Evolutionary conservation across 2,329 filamentous ascomycete genomes (phyloP).

Genomic region (Diaporthe nobilis): DNA sequence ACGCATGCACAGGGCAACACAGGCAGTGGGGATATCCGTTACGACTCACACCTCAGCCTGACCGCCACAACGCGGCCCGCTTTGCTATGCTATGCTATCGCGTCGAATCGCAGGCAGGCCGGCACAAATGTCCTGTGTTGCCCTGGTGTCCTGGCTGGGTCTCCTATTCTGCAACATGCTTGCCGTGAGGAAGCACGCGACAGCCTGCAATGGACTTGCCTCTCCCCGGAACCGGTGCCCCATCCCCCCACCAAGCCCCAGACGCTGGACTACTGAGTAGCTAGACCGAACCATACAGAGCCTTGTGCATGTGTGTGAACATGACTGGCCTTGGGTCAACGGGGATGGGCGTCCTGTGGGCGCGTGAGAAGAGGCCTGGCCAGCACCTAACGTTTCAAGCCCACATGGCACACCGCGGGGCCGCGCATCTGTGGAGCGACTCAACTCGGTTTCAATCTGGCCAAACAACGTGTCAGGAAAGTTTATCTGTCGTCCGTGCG

Average conservation of each 20-base stretch:
- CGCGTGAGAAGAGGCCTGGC: background rate
- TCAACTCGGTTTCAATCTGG: constrained; percentile 17
- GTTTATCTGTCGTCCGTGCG: constrained; percentile 22
- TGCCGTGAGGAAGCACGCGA: background rate
- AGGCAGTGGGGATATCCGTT: constrained; percentile 17
- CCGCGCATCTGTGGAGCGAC: constrained; percentile 13
- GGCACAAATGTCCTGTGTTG: background rate
- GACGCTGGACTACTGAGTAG: background rate
- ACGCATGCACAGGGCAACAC: background rate
- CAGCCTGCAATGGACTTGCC: background rate
- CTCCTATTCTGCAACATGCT: background rate
- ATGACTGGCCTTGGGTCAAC: background rate
- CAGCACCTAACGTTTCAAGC: constrained; percentile 8
- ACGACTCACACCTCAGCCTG: constrained; percentile 17
- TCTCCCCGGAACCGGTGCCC: constrained; percentile 19
- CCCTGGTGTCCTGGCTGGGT: background rate
- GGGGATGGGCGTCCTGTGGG: background rate
- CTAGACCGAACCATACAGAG: background rate
- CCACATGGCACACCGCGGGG: constrained; percentile 11
- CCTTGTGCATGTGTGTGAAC: background rate
- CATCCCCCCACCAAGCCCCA: background rate
- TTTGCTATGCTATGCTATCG: constrained; percentile 11
- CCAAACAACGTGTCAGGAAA: constrained; percentile 20
- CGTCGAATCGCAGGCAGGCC: constrained; percentile 15
- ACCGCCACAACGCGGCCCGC: constrained; percentile 17